Percentiles rank a stretch among this genome's conserved stretches.
Evolutionary conservation across 768 basidiomycete genomes (phyloP).

Genomic region (Hygrophoropsis aurantiaca): DNA sequence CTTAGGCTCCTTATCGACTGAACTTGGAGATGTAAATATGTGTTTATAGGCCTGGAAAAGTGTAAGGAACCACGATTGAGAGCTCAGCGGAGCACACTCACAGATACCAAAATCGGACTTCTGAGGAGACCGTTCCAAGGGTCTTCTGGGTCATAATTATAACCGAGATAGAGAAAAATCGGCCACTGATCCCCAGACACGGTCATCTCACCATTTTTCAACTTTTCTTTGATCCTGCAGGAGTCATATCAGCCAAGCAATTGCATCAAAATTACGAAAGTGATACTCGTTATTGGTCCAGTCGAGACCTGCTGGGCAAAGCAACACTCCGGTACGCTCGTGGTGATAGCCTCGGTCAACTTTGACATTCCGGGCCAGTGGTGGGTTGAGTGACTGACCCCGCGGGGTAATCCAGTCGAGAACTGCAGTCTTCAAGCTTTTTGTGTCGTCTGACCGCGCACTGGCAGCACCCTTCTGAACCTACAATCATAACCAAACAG

Average conservation of each 20-base stretch:
- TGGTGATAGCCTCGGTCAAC: slow-evolving; percentile 14
- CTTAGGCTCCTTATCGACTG: slow-evolving; percentile 24
- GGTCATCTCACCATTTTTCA: slow-evolving; percentile 9
- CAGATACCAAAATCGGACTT: slow-evolving; percentile 19
- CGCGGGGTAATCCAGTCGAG: slow-evolving; percentile 24
- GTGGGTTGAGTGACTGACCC: slow-evolving; percentile 10
- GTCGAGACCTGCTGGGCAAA: slow-evolving; percentile 20
- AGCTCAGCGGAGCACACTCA: slow-evolving; percentile 1
- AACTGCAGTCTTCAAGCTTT: slow-evolving; percentile 17
- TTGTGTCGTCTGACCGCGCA: slow-evolving; percentile 14
- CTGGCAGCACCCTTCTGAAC: slow-evolving; percentile 23
- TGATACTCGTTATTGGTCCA: slow-evolving; percentile 17
- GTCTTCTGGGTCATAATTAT: slow-evolving; percentile 19
- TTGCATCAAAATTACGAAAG: neutral
- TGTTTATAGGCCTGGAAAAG: slow-evolving; percentile 21
- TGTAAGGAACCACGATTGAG: neutral
- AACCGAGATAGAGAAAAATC: slow-evolving; percentile 16
- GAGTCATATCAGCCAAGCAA: neutral
- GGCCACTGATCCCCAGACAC: slow-evolving; percentile 26
- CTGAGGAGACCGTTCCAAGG: slow-evolving; percentile 27
- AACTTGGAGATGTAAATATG: slow-evolving; percentile 31
- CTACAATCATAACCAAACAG: slow-evolving; percentile 6
- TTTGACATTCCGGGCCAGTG: slow-evolving; percentile 11
- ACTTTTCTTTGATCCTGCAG: slow-evolving; percentile 1
- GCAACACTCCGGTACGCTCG: slow-evolving; percentile 15